These are phyloP conservation scores for Umbellularia californica DNA, from an alignment of 164 flowering plant species.

Conservation along the genomic window DNA sequence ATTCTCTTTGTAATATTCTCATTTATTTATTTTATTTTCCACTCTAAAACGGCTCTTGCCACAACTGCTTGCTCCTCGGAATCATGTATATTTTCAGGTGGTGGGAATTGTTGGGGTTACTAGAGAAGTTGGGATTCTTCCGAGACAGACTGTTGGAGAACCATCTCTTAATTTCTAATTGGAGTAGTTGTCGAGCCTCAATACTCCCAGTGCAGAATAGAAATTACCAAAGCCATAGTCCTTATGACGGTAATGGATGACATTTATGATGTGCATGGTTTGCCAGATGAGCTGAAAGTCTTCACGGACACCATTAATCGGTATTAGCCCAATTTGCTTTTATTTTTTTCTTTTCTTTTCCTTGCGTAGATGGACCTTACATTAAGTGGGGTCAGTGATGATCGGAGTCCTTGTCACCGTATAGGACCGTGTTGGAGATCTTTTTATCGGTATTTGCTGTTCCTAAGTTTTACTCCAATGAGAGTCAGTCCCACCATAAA, in stretches of 20 bases:
- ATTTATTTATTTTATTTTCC: background rate
- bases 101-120: background rate
- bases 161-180: background rate
- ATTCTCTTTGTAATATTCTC: too few species aligned
- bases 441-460: too few species aligned
- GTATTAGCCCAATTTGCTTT: background rate
- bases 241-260: background rate
- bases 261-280: conserved; percentile 5
- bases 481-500: too few species aligned
- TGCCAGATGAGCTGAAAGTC: conserved; percentile 9
- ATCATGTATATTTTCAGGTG: too few species aligned
- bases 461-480: too few species aligned
- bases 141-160: background rate
- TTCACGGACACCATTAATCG: conserved; percentile 9
- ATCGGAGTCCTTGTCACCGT: too few species aligned
- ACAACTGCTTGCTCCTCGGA: too few species aligned
- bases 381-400: too few species aligned
- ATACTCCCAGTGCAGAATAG: background rate
- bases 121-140: background rate
- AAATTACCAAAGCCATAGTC: background rate
- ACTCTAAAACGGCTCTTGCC: background rate
- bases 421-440: too few species aligned
- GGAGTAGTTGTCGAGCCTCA: background rate
- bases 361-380: too few species aligned
- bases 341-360: too few species aligned